Conservation (phyloP, 345 rosid species). For the Viola odorata region DNA sequence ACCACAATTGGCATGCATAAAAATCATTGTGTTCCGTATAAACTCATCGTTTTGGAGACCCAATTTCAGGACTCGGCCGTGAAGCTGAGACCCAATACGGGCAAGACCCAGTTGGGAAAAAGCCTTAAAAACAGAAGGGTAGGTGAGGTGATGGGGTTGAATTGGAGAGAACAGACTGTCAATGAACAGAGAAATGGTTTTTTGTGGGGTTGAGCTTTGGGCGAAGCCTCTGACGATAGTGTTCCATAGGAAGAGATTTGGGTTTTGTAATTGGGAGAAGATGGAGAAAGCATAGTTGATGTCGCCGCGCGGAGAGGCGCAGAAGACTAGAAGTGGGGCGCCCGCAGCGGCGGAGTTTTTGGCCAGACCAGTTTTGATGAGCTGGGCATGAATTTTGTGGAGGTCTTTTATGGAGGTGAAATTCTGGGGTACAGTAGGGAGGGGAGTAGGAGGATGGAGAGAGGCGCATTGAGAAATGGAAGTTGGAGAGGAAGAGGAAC, state of each 20-base stretch:
- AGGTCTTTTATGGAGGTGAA: slow-evolving; percentile 60
- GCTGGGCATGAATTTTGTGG: slow-evolving; percentile 51
- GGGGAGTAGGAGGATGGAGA: slow-evolving; percentile 30
- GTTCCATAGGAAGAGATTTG: slow-evolving; percentile 66
- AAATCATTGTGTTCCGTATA: slow-evolving; percentile 45
- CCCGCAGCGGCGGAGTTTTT: slow-evolving; percentile 41
- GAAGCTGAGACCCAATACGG: slow-evolving; percentile 54
- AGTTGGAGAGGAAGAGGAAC: slow-evolving; percentile 16
- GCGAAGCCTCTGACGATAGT: slow-evolving; percentile 67
- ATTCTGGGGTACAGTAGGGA: slow-evolving; percentile 43
- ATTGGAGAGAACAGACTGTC: slow-evolving; percentile 42
- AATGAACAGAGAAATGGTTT: slow-evolving; percentile 45
- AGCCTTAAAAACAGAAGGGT: slow-evolving; percentile 80
- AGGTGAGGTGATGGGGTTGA: slow-evolving; percentile 61
- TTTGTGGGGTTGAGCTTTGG: slow-evolving; percentile 50
- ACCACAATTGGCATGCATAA: slow-evolving; percentile 62
- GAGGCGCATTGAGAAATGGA: slow-evolving; percentile 32
- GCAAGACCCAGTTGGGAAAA: slow-evolving; percentile 48
- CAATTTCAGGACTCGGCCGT: slow-evolving; percentile 55
- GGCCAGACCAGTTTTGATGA: slow-evolving; percentile 64
- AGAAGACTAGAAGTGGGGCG: slow-evolving; percentile 68
- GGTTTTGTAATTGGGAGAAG: slow-evolving; percentile 40
- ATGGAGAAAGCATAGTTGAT: slow-evolving; percentile 54
- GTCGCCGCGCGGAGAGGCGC: slow-evolving; percentile 49
- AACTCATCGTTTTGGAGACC: slow-evolving; percentile 62